Conservation (phyloP, 1,284 basidiomycete species). For the Leccinum variabile region DNA sequence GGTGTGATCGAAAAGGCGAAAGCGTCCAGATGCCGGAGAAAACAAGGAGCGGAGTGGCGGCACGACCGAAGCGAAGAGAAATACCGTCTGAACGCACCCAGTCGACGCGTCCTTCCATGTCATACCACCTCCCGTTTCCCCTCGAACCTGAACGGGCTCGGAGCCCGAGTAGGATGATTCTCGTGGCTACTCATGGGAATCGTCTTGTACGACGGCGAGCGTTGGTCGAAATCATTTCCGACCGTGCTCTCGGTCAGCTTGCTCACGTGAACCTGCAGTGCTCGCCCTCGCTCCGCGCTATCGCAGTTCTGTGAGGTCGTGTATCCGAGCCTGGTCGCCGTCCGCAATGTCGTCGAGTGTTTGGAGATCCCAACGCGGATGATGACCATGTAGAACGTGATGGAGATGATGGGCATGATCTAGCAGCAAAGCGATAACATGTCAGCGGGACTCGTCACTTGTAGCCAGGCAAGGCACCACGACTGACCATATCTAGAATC, state of each 20-base stretch:
- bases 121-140: neutral
- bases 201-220: neutral
- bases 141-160: neutral
- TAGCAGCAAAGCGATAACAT: neutral
- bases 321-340: neutral
- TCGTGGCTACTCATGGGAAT: neutral
- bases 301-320: neutral
- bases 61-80: neutral
- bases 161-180: neutral
- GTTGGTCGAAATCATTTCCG: neutral
- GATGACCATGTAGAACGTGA: slow-evolving; percentile 7
- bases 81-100: neutral
- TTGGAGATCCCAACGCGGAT: neutral
- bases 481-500: slow-evolving; percentile 1
- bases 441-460: neutral
- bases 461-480: neutral
- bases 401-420: slow-evolving; percentile 1
- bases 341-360: neutral
- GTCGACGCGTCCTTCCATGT: neutral
- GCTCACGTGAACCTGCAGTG: neutral
- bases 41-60: neutral
- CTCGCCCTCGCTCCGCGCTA: neutral
- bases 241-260: neutral
- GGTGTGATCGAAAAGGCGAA: neutral
- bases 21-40: neutral